Percentiles rank a stretch among this genome's conserved stretches.
phyloP scores from a whole-genome alignment of 495 filamentous ascomycete species.

The Aspergillus cavernicola region DNA sequence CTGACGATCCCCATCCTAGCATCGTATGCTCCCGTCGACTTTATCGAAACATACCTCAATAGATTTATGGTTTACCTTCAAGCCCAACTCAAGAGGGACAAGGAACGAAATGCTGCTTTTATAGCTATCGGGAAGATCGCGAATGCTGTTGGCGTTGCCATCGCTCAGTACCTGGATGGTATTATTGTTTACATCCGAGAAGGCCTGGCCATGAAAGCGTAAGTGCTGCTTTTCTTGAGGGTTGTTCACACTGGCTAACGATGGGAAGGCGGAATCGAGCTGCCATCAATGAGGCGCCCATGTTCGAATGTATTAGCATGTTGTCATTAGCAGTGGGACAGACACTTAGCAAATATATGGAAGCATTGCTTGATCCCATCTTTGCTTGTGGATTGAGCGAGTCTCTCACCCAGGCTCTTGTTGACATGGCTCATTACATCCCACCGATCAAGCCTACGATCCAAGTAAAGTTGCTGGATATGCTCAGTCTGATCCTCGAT shows the following conservation, averaged over 20 bases:
- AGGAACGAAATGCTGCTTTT: conserved; percentile 88
- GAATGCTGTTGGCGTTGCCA: conserved; percentile 88
- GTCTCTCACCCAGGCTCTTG: conserved; percentile 87
- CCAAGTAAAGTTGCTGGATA: conserved; percentile 88
- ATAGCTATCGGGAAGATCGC: conserved; percentile 93
- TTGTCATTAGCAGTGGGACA: conserved; percentile 92
- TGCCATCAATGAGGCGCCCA: conserved; percentile 75
- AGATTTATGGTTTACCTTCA: conserved; percentile 97
- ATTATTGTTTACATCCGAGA: conserved; percentile 91
- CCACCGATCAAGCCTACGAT: conserved; percentile 89
- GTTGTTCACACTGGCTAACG: conserved; percentile 20
- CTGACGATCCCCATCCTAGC: conserved; percentile 89
- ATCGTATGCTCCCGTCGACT: conserved; percentile 83
- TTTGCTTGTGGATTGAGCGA: conserved; percentile 93
- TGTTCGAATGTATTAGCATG: conserved; percentile 97
- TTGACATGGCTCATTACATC: conserved; percentile 98
- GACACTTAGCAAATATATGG: conserved; percentile 96
- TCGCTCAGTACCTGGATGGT: conserved; percentile 91
- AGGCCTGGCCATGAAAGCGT: conserved; percentile 76
- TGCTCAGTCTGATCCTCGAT: conserved; percentile 90
- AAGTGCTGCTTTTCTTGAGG: conserved; percentile 27
- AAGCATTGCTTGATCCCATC: conserved; percentile 89
- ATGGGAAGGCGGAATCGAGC: conserved; percentile 58
- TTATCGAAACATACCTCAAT: conserved; percentile 77
- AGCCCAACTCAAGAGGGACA: conserved; percentile 90